Evolutionary conservation across 1,284 basidiomycete genomes (phyloP).

Genomic region (Coniophora puteana): DNA sequence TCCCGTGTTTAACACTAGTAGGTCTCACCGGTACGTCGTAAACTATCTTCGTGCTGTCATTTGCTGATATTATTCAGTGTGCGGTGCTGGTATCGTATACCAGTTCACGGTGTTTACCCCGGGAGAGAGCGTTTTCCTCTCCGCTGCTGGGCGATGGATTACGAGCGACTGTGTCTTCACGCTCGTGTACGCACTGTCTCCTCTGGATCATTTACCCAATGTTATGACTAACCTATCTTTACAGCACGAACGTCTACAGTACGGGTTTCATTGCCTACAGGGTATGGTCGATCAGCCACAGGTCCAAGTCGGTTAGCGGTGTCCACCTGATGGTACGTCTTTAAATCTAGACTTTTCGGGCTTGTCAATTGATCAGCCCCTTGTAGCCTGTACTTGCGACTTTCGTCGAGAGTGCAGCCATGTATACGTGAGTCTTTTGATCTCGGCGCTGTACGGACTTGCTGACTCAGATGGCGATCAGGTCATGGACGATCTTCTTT

Average conservation of each 20-base stretch:
- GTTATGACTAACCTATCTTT: not conserved
- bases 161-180: conserved; percentile 8
- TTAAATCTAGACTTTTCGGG: not conserved
- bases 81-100: conserved; percentile 9
- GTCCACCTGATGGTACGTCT: not conserved
- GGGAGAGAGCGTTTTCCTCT: not conserved
- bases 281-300: not conserved
- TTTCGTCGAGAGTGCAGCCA: conserved; percentile 12
- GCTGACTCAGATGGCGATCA: not conserved
- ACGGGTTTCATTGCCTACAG: conserved; percentile 7
- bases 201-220: not conserved
- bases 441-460: not conserved
- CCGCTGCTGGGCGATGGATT: not conserved
- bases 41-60: not conserved
- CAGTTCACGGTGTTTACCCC: conserved; percentile 1
- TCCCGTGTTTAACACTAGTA: conserved; percentile 10
- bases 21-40: conserved; percentile 9
- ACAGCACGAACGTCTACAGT: conserved; percentile 10
- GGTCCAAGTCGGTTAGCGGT: conserved; percentile 3
- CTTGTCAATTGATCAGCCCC: too few species aligned
- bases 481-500: conserved; percentile 13
- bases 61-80: conserved; percentile 2
- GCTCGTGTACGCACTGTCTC: conserved; percentile 3
- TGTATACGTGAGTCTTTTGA: conserved; percentile 13
- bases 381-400: conserved; percentile 9